Conservation (phyloP, 139 green algal species). For the Choricystis sp. region DNA sequence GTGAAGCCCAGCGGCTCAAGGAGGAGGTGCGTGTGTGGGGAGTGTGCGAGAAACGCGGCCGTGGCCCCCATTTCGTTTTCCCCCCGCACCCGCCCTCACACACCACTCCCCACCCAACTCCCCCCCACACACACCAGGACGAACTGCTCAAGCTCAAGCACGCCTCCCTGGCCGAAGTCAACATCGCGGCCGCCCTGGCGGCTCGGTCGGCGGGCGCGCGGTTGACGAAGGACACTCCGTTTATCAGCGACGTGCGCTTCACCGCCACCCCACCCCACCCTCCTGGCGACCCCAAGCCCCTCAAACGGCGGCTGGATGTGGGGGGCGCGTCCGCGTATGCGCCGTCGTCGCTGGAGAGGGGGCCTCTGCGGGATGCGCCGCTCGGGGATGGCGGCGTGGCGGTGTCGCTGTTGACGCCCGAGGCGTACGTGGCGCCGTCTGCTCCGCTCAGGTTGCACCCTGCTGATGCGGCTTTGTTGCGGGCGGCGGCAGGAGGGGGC, state of each 20-base stretch:
- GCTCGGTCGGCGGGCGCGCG: neutral
- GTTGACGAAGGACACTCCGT: neutral
- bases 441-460: neutral
- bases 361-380: neutral
- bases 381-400: neutral
- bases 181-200: neutral
- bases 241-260: neutral
- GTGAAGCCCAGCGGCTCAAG: too few relatives aligned
- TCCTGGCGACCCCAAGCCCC: neutral
- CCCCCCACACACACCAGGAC: neutral
- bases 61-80: too few relatives aligned
- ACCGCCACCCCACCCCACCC: too few relatives aligned
- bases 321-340: neutral
- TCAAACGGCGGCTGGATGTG: neutral
- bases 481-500: too few relatives aligned
- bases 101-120: too few relatives aligned
- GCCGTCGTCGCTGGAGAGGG: neutral
- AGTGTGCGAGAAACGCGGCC: too few relatives aligned
- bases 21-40: too few relatives aligned
- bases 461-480: neutral
- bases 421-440: neutral
- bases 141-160: neutral
- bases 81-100: too few relatives aligned
- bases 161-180: neutral
- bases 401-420: neutral